Conservation (phyloP, 768 basidiomycete species). For the Floccularia luteovirens region DNA sequence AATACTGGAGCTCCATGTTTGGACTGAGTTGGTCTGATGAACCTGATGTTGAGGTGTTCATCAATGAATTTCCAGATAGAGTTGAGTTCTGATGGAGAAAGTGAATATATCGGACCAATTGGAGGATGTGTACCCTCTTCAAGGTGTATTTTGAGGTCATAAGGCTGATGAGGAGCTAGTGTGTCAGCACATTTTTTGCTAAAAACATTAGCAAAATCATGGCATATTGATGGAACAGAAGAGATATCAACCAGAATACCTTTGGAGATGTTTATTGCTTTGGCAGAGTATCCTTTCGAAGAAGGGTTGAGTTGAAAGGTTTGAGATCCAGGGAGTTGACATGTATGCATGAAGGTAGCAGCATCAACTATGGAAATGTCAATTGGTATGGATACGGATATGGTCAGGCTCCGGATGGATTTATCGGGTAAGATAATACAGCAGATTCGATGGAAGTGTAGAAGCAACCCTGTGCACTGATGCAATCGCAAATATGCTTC, state of each 20-base stretch:
- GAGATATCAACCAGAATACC: neutral
- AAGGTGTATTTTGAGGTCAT: conserved; percentile 4
- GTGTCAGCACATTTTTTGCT: conserved; percentile 2
- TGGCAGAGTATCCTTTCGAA: neutral
- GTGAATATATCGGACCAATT: neutral
- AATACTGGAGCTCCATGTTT: neutral
- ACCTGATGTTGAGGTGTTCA: neutral
- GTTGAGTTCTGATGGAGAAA: too few relatives aligned
- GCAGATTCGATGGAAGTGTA: too few relatives aligned
- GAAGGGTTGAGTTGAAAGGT: conserved; percentile 1
- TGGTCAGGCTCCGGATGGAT: too few relatives aligned
- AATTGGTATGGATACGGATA: too few relatives aligned
- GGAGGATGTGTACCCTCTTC: neutral
- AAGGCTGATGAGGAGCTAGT: conserved; percentile 5
- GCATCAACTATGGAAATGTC: conserved; percentile 2
- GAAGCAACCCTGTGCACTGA: too few relatives aligned
- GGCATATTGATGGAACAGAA: neutral
- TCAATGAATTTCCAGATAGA: neutral
- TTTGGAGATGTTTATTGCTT: neutral
- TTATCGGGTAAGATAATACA: too few relatives aligned
- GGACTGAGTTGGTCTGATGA: too few relatives aligned
- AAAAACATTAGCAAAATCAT: conserved; percentile 1
- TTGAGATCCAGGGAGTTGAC: conserved; percentile 1
- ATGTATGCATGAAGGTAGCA: conserved; percentile 2
- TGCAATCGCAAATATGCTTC: too few relatives aligned